phyloP scores from a whole-genome alignment of 768 basidiomycete genomes.

The Serendipita sp. region DNA sequence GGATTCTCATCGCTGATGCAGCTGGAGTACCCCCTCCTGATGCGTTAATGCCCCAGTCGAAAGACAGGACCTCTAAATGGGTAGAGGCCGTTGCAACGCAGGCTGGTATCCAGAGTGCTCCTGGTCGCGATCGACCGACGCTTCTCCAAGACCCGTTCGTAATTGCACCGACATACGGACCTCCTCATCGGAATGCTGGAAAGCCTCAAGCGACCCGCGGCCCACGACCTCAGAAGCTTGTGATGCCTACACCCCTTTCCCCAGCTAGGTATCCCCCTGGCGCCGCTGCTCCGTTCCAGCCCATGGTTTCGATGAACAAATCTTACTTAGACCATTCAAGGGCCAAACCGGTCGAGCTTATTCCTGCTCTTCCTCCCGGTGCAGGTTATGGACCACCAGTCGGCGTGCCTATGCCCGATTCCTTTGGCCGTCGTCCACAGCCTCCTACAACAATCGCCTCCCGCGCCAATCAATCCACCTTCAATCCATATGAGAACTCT shows the following conservation, averaged over 20 bases:
- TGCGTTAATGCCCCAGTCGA: not conserved
- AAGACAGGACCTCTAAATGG: not conserved
- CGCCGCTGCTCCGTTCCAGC: not conserved
- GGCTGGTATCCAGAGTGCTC: not conserved
- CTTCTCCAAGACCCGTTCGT: too few species aligned
- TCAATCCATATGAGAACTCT: too few species aligned
- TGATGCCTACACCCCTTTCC: conserved; percentile 11
- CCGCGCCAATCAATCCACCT: too few species aligned
- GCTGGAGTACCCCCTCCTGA: not conserved
- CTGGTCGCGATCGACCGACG: too few species aligned
- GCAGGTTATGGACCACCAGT: not conserved
- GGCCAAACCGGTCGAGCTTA: conserved; percentile 8
- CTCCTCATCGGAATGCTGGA: too few species aligned
- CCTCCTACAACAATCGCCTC: too few species aligned
- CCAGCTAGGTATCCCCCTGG: conserved; percentile 10
- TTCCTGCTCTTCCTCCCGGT: not conserved
- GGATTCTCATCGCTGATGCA: conserved; percentile 2
- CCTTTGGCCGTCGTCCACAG: too few species aligned
- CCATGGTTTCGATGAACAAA: not conserved
- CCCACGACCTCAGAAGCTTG: conserved; percentile 3
- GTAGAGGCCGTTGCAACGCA: not conserved
- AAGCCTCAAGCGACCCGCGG: not conserved
- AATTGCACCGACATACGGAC: too few species aligned
- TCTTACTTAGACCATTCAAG: not conserved
- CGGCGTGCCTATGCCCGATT: too few species aligned